phyloP scores from a whole-genome alignment of 768 basidiomycete species.

The Leccinum aurantiacum region DNA sequence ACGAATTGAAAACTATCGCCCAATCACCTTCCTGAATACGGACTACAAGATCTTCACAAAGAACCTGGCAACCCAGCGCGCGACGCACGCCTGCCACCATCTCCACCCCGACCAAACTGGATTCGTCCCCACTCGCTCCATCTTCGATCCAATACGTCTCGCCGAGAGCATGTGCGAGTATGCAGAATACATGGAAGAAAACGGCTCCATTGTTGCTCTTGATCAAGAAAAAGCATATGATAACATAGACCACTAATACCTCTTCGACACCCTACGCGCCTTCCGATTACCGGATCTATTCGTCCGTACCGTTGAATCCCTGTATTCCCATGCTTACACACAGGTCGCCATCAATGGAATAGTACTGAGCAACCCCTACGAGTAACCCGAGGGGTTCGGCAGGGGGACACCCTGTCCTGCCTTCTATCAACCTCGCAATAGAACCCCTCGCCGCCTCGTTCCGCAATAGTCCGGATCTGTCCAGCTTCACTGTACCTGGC shows the following conservation, averaged over 20 bases:
- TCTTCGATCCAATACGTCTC: slow-evolving; percentile 35
- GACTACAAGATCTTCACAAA: slow-evolving; percentile 37
- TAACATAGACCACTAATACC: slow-evolving; percentile 35
- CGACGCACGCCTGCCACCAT: slow-evolving; percentile 12
- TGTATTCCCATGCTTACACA: background rate
- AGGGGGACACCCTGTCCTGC: slow-evolving; percentile 37
- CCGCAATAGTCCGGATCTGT: background rate
- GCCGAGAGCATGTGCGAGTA: slow-evolving; percentile 23
- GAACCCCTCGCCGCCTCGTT: slow-evolving; percentile 20
- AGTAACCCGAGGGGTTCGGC: slow-evolving; percentile 30
- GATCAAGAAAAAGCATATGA: slow-evolving; percentile 43
- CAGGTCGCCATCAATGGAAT: background rate
- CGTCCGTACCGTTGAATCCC: background rate
- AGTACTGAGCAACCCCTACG: background rate
- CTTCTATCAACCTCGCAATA: slow-evolving; percentile 34
- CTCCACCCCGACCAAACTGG: slow-evolving; percentile 36
- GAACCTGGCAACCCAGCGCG: slow-evolving; percentile 19
- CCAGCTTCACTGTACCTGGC: background rate
- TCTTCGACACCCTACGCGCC: no score
- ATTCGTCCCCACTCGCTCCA: slow-evolving; percentile 30
- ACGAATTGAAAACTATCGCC: slow-evolving; percentile 25
- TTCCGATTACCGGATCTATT: background rate
- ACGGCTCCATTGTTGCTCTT: slow-evolving; percentile 31
- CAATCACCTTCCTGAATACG: slow-evolving; percentile 37
- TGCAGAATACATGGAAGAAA: slow-evolving; percentile 13